phyloP scores from a whole-genome alignment of 164 flowering plant genomes.

The Sedum album region DNA sequence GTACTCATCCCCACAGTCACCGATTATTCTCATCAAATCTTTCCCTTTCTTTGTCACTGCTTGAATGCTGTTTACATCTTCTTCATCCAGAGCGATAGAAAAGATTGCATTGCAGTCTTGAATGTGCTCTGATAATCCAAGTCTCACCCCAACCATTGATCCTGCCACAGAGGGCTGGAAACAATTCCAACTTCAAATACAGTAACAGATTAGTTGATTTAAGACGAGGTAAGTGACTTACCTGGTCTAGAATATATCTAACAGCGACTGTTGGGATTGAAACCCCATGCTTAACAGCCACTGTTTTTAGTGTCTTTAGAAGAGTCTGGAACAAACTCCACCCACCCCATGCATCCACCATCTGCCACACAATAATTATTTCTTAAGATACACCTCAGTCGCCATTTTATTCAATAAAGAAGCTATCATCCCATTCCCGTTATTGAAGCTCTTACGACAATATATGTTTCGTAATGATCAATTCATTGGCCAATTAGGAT shows the following conservation, averaged over 20 bases:
- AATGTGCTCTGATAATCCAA: slow-evolving; percentile 80
- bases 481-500: not conserved
- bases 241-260: slow-evolving; percentile 85
- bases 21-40: slow-evolving; percentile 72
- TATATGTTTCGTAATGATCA: not conserved
- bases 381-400: not conserved
- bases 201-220: not conserved
- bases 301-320: slow-evolving; percentile 66
- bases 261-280: slow-evolving; percentile 87
- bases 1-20: slow-evolving; percentile 94
- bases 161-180: slow-evolving; percentile 86
- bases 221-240: slow-evolving; percentile 10
- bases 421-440: not conserved
- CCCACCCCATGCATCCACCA: slow-evolving; percentile 99
- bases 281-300: slow-evolving; percentile 73
- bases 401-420: not conserved
- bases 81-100: slow-evolving; percentile 74
- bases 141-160: slow-evolving; percentile 94
- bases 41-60: slow-evolving; percentile 60
- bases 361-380: slow-evolving; percentile 28
- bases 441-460: not conserved
- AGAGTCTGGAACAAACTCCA: slow-evolving; percentile 84
- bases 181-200: not conserved
- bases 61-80: slow-evolving; percentile 54
- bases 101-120: slow-evolving; percentile 61